These are phyloP conservation scores for Aureobasidium uvarum DNA, from an alignment of 2,329 filamentous ascomycete genomes.

Conservation along the genomic window DNA sequence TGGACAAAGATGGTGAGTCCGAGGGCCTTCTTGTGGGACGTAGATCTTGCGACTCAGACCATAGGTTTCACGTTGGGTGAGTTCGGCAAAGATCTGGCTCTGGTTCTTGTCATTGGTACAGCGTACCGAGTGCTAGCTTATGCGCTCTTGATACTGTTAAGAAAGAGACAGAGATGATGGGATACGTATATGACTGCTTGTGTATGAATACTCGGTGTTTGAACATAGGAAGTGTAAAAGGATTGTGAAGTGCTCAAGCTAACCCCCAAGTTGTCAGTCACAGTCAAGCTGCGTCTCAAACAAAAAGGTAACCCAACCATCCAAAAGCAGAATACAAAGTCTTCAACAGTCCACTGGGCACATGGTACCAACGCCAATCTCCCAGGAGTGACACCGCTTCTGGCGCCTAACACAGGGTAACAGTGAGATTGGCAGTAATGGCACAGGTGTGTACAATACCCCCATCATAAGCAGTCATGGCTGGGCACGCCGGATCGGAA, in stretches of 20 bases:
- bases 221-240: neutral
- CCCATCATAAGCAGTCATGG: slow-evolving; percentile 24
- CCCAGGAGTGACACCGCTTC: neutral
- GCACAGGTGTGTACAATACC: slow-evolving; percentile 25
- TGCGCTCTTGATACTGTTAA: slow-evolving; percentile 10
- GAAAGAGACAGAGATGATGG: slow-evolving; percentile 7
- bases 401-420: slow-evolving; percentile 25
- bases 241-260: neutral
- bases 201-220: neutral
- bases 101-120: slow-evolving; percentile 25
- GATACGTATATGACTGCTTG: neutral
- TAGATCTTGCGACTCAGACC: slow-evolving; percentile 46
- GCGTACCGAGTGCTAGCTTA: slow-evolving; percentile 22
- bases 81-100: slow-evolving; percentile 47
- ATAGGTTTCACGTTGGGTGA: slow-evolving; percentile 51
- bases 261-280: neutral
- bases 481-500: slow-evolving; percentile 20
- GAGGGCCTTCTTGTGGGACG: slow-evolving; percentile 52
- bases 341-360: neutral
- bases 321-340: slow-evolving; percentile 4
- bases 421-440: slow-evolving; percentile 17
- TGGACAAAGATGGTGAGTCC: slow-evolving; percentile 54
- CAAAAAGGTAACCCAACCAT: slow-evolving; percentile 15
- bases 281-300: neutral
- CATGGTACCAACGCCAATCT: slow-evolving; percentile 19